These are phyloP conservation scores for Lactarius trivialis DNA, from an alignment of 768 basidiomycete genomes.

Conservation along the genomic window DNA sequence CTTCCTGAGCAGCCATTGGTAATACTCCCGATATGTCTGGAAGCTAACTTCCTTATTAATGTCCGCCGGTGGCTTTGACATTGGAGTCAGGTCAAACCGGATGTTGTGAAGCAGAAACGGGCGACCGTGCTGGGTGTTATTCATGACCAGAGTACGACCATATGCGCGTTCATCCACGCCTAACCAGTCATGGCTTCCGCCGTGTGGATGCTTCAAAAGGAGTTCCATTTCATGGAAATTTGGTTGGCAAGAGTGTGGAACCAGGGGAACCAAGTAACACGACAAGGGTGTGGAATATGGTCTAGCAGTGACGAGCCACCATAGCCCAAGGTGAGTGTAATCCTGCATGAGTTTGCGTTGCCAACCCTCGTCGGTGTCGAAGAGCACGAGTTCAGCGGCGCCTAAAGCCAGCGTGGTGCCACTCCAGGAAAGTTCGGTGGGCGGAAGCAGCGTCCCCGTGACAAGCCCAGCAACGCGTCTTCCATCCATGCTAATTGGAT, in stretches of 20 bases:
- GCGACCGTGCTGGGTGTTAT: conserved; percentile 48
- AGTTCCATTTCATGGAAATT: conserved; percentile 53
- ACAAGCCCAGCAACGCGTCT: conserved; percentile 52
- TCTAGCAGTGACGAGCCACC: conserved; percentile 55
- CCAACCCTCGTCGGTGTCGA: conserved; percentile 42
- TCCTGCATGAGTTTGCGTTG: conserved; percentile 51
- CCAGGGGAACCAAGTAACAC: conserved; percentile 63
- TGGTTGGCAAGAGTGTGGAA: conserved; percentile 36
- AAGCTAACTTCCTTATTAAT: conserved; percentile 41
- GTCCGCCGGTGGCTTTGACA: conserved; percentile 48
- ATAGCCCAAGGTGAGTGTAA: conserved; percentile 56
- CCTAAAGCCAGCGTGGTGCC: conserved; percentile 34
- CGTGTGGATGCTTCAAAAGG: conserved; percentile 44
- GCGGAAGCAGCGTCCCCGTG: conserved; percentile 52
- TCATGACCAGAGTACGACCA: conserved; percentile 47
- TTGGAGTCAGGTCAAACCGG: conserved; percentile 59
- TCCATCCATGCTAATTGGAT: conserved; percentile 50
- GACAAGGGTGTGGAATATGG: conserved; percentile 46
- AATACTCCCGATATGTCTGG: conserved; percentile 56
- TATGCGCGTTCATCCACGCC: conserved; percentile 43
- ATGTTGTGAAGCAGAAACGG: conserved; percentile 50
- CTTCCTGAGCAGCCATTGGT: conserved; percentile 44
- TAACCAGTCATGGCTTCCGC: conserved; percentile 48
- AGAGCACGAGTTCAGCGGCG: conserved; percentile 32
- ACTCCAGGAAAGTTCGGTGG: conserved; percentile 37